Evolutionary conservation across 768 basidiomycete genomes (phyloP).

Genomic region (Imleria badia): DNA sequence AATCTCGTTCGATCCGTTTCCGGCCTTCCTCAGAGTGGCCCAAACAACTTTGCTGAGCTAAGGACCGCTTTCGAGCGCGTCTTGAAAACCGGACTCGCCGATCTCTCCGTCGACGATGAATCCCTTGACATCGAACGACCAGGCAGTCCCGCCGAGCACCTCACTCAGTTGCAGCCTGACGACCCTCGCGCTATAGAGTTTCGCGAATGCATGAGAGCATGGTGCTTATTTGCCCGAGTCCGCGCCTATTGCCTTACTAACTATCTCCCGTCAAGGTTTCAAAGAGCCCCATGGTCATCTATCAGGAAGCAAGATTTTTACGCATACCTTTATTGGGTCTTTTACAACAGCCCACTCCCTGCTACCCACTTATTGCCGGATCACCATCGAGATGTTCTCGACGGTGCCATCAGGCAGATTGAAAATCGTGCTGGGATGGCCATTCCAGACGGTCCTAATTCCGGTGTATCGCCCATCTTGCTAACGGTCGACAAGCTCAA

Average conservation of each 20-base stretch:
- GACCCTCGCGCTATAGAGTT: conserved; percentile 78
- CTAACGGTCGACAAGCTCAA: conserved; percentile 79
- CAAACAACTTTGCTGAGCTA: conserved; percentile 55
- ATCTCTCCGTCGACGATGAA: conserved; percentile 56
- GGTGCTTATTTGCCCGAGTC: conserved; percentile 26
- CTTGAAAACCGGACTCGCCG: conserved; percentile 62
- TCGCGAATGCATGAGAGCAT: conserved; percentile 62
- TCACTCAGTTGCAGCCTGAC: conserved; percentile 53
- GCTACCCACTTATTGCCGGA: conserved; percentile 46
- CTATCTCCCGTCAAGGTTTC: conserved; percentile 50
- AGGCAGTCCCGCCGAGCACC: conserved; percentile 59
- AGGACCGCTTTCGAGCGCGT: conserved; percentile 59
- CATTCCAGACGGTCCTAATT: conserved; percentile 61
- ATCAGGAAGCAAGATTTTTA: conserved; percentile 62
- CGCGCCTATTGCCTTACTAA: neutral
- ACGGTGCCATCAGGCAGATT: conserved; percentile 58
- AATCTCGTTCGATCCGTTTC: conserved; percentile 50
- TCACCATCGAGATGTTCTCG: conserved; percentile 49
- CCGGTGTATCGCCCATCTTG: conserved; percentile 52
- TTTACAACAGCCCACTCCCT: conserved; percentile 69
- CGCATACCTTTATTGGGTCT: conserved; percentile 82
- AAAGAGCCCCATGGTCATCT: conserved; percentile 68
- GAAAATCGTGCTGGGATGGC: conserved; percentile 70
- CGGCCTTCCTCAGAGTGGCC: conserved; percentile 42
- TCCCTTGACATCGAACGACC: conserved; percentile 48